Conservation (phyloP, 2,329 filamentous ascomycete genomes). For the Trichoderma sp. region DNA sequence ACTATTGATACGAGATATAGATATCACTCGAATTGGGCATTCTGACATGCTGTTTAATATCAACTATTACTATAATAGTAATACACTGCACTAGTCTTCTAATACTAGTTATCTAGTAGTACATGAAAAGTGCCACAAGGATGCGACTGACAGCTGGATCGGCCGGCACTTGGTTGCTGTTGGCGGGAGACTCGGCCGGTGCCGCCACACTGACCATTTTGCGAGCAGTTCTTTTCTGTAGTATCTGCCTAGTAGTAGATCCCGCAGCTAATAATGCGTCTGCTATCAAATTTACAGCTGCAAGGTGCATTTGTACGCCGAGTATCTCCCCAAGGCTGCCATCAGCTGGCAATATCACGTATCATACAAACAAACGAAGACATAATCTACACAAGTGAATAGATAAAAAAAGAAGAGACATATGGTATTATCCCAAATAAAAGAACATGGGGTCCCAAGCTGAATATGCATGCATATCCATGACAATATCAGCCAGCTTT, state of each 20-base stretch:
- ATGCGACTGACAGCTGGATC: not conserved
- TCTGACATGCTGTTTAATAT: too few relatives aligned
- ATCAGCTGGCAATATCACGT: not conserved
- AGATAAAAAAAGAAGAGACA: too few relatives aligned
- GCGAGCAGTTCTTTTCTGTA: not conserved
- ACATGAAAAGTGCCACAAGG: not conserved
- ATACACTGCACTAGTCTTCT: not conserved
- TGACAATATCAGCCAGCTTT: not conserved
- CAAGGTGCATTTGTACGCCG: not conserved
- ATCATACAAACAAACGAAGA: not conserved
- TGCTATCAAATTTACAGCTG: not conserved
- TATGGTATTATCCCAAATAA: not conserved
- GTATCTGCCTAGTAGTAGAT: not conserved
- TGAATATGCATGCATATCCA: not conserved
- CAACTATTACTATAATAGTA: not conserved
- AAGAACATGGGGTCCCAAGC: not conserved
- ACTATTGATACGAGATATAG: not conserved
- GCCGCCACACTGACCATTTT: conserved; percentile 6
- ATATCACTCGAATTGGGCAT: not conserved
- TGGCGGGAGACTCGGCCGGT: conserved; percentile 11
- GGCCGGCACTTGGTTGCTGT: conserved; percentile 10
- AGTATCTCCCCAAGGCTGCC: not conserved
- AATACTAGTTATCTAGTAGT: not conserved
- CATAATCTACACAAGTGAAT: too few relatives aligned
- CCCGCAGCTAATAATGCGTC: not conserved